Conservation (phyloP, 1,284 basidiomycete species). For the Malassezia equina region DNA sequence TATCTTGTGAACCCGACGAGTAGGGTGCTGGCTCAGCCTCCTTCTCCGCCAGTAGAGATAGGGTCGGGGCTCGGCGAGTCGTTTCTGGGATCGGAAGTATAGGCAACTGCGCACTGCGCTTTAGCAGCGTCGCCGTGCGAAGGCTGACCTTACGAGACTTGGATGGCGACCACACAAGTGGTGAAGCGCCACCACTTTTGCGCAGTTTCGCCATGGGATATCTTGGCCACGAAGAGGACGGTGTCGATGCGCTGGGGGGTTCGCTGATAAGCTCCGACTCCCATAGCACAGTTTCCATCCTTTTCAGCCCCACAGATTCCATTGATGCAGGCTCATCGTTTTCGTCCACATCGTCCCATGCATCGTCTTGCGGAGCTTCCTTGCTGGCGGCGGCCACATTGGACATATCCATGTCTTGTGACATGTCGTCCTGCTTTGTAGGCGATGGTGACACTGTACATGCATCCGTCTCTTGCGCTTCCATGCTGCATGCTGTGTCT, state of each 20-base stretch:
- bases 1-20: constrained; percentile 9
- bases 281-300: not conserved
- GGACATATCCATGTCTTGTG: not conserved
- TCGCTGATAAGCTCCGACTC: not conserved
- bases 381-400: not conserved
- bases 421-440: not conserved
- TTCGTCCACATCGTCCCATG: not conserved
- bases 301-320: not conserved
- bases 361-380: not conserved
- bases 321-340: not conserved
- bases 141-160: constrained; percentile 15
- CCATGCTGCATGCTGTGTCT: not conserved
- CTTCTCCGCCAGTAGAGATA: not conserved
- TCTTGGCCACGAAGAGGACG: not conserved
- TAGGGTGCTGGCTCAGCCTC: not conserved
- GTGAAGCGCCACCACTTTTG: not conserved
- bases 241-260: not conserved
- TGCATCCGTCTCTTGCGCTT: too few species aligned
- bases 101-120: constrained; percentile 11
- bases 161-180: constrained; percentile 5
- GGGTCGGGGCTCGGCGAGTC: not conserved
- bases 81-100: constrained; percentile 2
- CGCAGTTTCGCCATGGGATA: not conserved
- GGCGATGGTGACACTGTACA: not conserved
- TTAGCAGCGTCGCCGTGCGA: constrained; percentile 15